phyloP scores from a whole-genome alignment of 2,329 filamentous ascomycete species.

The Paecilomyces dactylethromorphus region DNA sequence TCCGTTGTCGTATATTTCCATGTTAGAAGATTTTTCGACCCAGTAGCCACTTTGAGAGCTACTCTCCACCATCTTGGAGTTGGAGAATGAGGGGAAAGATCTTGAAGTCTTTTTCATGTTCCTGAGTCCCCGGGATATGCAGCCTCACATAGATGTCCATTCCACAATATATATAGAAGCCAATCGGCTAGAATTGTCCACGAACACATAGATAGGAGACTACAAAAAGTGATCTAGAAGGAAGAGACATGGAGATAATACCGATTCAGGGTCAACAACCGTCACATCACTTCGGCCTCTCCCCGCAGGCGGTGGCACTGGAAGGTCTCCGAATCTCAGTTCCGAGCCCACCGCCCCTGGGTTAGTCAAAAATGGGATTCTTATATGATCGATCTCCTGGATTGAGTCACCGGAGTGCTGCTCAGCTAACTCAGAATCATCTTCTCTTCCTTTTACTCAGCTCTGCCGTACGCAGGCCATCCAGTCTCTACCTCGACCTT shows the following conservation, averaged over 20 bases:
- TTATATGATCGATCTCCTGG: not conserved
- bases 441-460: not conserved
- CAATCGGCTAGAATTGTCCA: not conserved
- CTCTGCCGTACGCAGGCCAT: not conserved
- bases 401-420: not conserved
- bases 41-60: not conserved
- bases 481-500: not conserved
- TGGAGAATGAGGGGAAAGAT: not conserved
- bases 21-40: not conserved
- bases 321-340: not conserved
- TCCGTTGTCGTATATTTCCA: not conserved
- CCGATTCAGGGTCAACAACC: not conserved
- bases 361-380: not conserved
- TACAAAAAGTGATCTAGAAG: not conserved
- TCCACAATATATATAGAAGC: not conserved
- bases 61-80: not conserved
- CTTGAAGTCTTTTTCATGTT: not conserved
- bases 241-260: not conserved
- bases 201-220: not conserved
- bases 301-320: slow-evolving; percentile 1
- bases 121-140: not conserved
- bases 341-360: not conserved
- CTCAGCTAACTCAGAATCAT: not conserved
- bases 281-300: not conserved
- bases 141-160: not conserved